Evolutionary conservation across 1,284 basidiomycete species (phyloP), one percentile per base, ranked within the genome.

Genomic region (Cerioporus squamosus): DNA sequence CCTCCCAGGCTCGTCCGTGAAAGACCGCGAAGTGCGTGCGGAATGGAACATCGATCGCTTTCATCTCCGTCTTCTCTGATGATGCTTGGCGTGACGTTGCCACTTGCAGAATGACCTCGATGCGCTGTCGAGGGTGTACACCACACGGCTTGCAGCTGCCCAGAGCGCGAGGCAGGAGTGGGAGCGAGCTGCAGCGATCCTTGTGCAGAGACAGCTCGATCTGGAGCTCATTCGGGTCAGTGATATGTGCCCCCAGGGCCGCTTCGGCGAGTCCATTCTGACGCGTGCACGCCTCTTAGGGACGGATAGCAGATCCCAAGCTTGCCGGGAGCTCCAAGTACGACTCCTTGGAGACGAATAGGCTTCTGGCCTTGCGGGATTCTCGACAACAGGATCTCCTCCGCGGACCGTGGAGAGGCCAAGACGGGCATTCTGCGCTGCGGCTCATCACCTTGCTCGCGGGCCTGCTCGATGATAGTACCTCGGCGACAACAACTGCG

Each of bases 361-460:
- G 73, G 40, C 68, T 81, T 3, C 49, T 74, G 44, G 67, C 74
- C 3, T 63, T 79, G 18, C 70, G 70, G 17, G 65, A 75, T 17
- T 73, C 76, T 1, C 74, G 72, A 52, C 61, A 69, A 4, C 59
- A 72, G 20, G 72, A 75, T 45, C 68, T 80, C 4, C 64, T 71
- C 22, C 61, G 63, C 18, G 55, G 49, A 12, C 43, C 17, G 15
- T 80, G 78, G 78, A 23, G 49, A 22, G 70, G 69, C 20, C 62
- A 65, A 43, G 67, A 61, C 10, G 76, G 74, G 3, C 60, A 55
- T 22, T 38, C 50, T 5, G 74, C 74, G 3, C 67, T 81, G n/a
- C 50, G 66, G n/a, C 70, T 75, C 57, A 50, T 78, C 29, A 59
- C 71, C 18, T 66, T 70, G 20, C 66, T 77, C 5, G 68, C 67